Percentiles rank a stretch among this genome's conserved stretches.
Evolutionary conservation across 2,329 filamentous ascomycete species (phyloP).

Genomic region (Madurella fahalii): DNA sequence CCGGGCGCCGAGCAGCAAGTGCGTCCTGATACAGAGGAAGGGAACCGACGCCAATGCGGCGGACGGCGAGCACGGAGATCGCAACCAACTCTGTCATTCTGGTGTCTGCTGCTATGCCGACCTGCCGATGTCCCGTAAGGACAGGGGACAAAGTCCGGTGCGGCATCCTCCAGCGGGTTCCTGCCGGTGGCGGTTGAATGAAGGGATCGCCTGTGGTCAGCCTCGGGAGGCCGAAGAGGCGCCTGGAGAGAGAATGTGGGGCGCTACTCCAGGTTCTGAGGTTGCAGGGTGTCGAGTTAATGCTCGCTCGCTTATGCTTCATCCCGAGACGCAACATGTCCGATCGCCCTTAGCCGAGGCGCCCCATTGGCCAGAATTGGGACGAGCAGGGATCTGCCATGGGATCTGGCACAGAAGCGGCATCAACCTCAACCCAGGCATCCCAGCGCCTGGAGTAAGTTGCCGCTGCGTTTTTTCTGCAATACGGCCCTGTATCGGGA

Average conservation of each 20-base stretch:
- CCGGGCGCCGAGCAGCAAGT: neutral
- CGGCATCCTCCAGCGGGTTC: constrained; percentile 3
- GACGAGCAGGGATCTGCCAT: constrained; percentile 16
- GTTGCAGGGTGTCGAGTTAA: constrained; percentile 12
- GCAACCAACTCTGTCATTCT: constrained; percentile 1
- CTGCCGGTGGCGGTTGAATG: constrained; percentile 10
- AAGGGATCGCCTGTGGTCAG: constrained; percentile 6
- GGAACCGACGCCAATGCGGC: constrained; percentile 9
- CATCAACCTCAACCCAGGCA: constrained; percentile 22
- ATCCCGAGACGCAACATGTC: constrained; percentile 27
- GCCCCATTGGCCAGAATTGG: constrained; percentile 20
- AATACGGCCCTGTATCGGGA: neutral
- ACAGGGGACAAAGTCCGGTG: neutral
- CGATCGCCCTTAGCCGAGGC: constrained; percentile 20
- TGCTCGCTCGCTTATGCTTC: constrained; percentile 27
- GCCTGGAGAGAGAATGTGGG: constrained; percentile 13
- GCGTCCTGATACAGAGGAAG: constrained; percentile 11
- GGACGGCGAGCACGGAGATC: constrained; percentile 3
- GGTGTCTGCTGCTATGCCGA: constrained; percentile 1
- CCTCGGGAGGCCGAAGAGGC: constrained; percentile 15
- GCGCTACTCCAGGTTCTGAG: constrained; percentile 11
- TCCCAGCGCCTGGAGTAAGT: constrained; percentile 8
- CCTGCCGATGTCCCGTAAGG: neutral
- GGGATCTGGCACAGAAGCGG: constrained; percentile 26
- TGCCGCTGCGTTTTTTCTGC: neutral